Percentiles rank a stretch among this genome's conserved stretches.
These are phyloP conservation scores for Ilex aquifolium DNA, from an alignment of 257 asterid species.

Conservation along the genomic window DNA sequence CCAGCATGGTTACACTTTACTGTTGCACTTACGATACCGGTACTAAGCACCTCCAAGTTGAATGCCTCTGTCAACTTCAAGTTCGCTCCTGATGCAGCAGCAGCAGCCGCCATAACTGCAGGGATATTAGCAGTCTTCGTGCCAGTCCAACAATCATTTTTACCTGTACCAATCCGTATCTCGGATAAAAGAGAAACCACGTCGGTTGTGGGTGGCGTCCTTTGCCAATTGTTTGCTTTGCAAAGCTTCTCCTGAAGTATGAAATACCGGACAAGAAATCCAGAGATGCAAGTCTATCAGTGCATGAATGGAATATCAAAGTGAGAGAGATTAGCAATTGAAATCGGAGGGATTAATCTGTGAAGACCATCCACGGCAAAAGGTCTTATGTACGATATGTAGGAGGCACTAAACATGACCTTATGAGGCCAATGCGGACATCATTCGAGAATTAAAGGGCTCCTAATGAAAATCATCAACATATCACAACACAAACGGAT, in stretches of 20 bases:
- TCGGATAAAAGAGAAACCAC: slow-evolving; percentile 96
- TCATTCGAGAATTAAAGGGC: too few relatives aligned
- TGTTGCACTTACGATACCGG: slow-evolving; percentile 94
- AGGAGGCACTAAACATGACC: too few relatives aligned
- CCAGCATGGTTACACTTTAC: slow-evolving; percentile 98
- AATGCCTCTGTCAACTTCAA: slow-evolving; percentile 85
- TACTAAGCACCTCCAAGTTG: slow-evolving; percentile 92
- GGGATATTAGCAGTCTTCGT: slow-evolving; percentile 70
- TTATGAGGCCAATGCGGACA: too few relatives aligned
- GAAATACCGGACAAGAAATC: background rate
- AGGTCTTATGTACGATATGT: too few relatives aligned
- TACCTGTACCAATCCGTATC: slow-evolving; percentile 94
- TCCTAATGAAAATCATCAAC: too few relatives aligned
- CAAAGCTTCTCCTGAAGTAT: slow-evolving; percentile 75
- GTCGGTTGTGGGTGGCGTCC: slow-evolving; percentile 87
- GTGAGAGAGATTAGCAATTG: too few relatives aligned
- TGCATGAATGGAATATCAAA: too few relatives aligned
- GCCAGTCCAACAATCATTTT: slow-evolving; percentile 94
- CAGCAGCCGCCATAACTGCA: slow-evolving; percentile 95
- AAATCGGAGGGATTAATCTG: too few relatives aligned
- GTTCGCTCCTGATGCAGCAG: slow-evolving; percentile 98
- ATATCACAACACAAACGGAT: too few relatives aligned
- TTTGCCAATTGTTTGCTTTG: slow-evolving; percentile 90
- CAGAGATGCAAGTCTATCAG: too few relatives aligned
- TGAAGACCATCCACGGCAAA: too few relatives aligned